Base-by-base conservation (phyloP, 2,329 filamentous ascomycete genomes). In the Conoideocrella luteorostrata region DNA sequence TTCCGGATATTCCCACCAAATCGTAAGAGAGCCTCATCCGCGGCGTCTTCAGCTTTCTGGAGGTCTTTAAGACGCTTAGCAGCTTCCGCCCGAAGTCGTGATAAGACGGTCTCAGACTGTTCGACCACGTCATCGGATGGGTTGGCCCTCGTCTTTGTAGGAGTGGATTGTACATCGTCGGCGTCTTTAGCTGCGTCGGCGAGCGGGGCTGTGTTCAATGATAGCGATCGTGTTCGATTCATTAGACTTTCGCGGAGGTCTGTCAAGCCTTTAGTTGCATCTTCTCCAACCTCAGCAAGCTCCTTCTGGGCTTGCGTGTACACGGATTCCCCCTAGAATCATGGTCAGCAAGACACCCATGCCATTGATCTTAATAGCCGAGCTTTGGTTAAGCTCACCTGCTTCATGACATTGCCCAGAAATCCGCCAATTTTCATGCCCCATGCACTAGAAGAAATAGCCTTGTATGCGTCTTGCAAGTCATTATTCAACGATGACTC, bases 401-500 rank as follows among this genome's bases (percentile, higher is more conserved):
- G 90, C 68, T 95, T 95, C 60, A 89, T 86, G n/a, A 95, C 90
- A 56, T 77, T 91, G 37, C 87, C 86, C 59, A 95, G 83, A 62
- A 95, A 86, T 6, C 89, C 91, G 28, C 93, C 91, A 24, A 98
- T 80, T 54, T 78, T 82, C 18, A 85, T 81, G 35, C 91, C 93
- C 93, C 93, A 98, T 10, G 88, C 86, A 56, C 88, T 95, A 52
- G 82, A 80, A 4, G 88, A 91, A 59, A 98, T 87, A 20, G 90
- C 90, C 59, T 88, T 89, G 73, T 97, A 96, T 6, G 91, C 93
- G 66, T 96, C 88, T 66, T 95, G 88, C 50, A 98, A 77, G 59
- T 98, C 93, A 53, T 80, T 77, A 60, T 94, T 94, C 53, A 98
- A 76, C 41, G 83, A 78, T 44, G 68, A 62, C 30, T 33, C 46